A percentile compares a stretch with the other conserved stretches of the same genome.
Evolutionary conservation across 352 stramenopile genomes (phyloP).

Genomic region (Halophytophthora polymorphica): DNA sequence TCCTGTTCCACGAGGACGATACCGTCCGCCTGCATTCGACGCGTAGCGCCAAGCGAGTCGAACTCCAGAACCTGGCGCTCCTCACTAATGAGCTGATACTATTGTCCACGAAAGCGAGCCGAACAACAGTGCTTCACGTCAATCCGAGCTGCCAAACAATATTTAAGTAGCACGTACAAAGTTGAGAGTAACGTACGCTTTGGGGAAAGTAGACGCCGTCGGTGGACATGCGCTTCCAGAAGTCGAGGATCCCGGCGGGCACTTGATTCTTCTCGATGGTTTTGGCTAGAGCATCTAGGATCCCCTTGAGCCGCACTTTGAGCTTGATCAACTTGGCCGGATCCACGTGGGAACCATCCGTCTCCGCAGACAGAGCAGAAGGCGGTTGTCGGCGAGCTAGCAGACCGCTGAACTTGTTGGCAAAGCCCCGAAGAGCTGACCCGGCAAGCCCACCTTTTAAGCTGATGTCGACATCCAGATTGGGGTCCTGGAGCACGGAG

Average conservation of each 20-base stretch:
- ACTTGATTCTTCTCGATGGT: constrained; percentile 51
- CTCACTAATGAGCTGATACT: constrained; percentile 58
- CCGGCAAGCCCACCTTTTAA: constrained; percentile 16
- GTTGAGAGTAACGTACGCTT: constrained; percentile 24
- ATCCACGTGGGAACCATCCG: constrained; percentile 9
- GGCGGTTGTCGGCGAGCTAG: constrained; percentile 21
- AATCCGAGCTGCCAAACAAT: constrained; percentile 3
- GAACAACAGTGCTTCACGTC: constrained; percentile 2
- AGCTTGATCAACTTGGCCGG: constrained; percentile 39
- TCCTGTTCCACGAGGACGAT: background rate
- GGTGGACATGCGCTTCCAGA: constrained; percentile 47
- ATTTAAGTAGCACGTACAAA: background rate
- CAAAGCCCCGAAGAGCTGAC: constrained; percentile 33
- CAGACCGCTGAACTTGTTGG: constrained; percentile 46
- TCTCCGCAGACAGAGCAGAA: constrained; percentile 1
- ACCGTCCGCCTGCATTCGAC: constrained; percentile 28
- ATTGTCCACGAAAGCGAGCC: background rate
- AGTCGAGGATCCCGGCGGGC: constrained; percentile 50
- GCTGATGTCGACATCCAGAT: constrained; percentile 47
- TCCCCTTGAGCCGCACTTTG: constrained; percentile 57
- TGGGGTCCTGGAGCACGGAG: constrained; percentile 52
- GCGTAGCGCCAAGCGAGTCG: constrained; percentile 50
- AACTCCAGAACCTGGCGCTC: constrained; percentile 49
- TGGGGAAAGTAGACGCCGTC: constrained; percentile 68
- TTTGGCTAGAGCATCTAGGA: constrained; percentile 45